Conservation (phyloP, 1,284 basidiomycete species). For the Melampsora larici-populina region DNA sequence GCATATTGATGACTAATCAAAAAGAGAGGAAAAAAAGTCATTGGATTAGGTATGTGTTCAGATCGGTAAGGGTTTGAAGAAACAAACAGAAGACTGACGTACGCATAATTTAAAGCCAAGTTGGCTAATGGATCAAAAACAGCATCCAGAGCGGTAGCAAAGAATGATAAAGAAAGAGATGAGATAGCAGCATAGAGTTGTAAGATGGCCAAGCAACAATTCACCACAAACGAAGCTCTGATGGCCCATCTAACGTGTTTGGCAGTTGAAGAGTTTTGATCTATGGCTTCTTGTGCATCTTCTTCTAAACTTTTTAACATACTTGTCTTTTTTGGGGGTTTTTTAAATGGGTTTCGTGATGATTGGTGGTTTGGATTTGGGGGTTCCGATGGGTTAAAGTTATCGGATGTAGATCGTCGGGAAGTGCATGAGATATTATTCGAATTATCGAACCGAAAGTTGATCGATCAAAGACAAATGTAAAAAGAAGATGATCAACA, state of each 20-base stretch:
- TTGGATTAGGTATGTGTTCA: no score
- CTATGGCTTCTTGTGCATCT: conserved; percentile 12
- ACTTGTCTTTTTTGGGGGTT: conserved; percentile 19
- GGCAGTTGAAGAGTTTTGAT: neutral
- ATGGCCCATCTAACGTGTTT: conserved; percentile 29
- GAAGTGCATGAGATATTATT: no score
- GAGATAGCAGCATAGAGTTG: conserved; percentile 44
- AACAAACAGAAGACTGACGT: neutral
- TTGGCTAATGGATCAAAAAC: conserved; percentile 44
- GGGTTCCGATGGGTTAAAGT: neutral
- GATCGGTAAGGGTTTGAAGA: neutral
- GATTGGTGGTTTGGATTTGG: no score
- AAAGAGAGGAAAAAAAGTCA: neutral
- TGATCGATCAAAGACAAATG: no score
- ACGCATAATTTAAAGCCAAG: conserved; percentile 42
- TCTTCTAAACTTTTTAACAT: conserved; percentile 28
- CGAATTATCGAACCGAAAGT: no score
- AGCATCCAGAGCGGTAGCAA: conserved; percentile 43
- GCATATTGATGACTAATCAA: conserved; percentile 27
- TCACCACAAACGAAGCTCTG: conserved; percentile 27
- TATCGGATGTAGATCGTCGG: neutral
- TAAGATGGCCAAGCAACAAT: conserved; percentile 40
- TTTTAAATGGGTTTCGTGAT: neutral
- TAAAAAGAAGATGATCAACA: no score
- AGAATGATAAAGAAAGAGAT: conserved; percentile 44